Evolutionary conservation across 805 yeast genomes (phyloP), one percentile per base, ranked within the genome.

Genomic region (Brettanomyces anomalus): DNA sequence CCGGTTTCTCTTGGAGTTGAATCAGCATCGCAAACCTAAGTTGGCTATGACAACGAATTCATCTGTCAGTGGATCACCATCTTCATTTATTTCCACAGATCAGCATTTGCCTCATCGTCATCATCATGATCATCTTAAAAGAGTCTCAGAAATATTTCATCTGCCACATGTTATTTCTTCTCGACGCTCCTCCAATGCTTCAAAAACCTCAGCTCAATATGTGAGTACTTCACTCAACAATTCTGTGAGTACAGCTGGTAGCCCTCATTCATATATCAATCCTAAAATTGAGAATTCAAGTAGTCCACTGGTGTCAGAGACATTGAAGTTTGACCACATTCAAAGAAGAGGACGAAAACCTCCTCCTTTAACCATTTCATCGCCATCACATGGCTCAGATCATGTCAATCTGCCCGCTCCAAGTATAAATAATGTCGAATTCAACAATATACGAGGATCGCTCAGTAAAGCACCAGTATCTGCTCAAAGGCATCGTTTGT

Each of bases 91-190:
- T 7, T 24, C 28, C 28, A 24, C 28, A 2, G 10, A 7, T 7
- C 28, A 24, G 10, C 28, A 11, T 24, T 11, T 24, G 10, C 28
- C 28, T 24, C 28, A 34, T 24, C 35, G 36, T 38, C 41, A 20
- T 18, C 41, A 30, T 18, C 21, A 15, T 58, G 6, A 72, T 57
- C 19, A 65, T 67, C 49, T 36, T 15, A 15, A 20, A 19, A 36
- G 38, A 19, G 38, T 36, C 28, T 36, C 38, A 16, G 24, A 14
- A 14, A 17, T 36, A 19, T 36, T 36, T 19, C 38, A 36, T 74
- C 80, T 4, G 68, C 68, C 11, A 77, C 71, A 24, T 11, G 28
- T 24, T 24, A 24, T 16, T 32, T 32, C 34, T 32, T 32, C 34
- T 8, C 15, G 34, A 7, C 34, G 34, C n/a, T n/a, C 34, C 8